Base-by-base conservation (phyloP, 768 basidiomycete species). In the Nidularia pulvinata region DNA sequence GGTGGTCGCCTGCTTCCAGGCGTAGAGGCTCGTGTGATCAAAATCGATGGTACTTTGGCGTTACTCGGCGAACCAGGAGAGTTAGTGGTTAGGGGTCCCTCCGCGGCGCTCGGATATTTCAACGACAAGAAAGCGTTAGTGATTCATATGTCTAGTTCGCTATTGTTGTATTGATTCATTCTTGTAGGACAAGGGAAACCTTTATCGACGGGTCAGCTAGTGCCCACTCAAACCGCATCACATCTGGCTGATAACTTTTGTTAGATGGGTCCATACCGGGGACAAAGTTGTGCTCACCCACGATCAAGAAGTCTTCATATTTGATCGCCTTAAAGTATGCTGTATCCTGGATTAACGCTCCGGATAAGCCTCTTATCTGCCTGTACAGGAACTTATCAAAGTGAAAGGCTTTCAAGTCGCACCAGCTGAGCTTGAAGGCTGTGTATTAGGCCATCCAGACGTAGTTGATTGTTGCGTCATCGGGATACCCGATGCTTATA, bases 181-280 rank as follows among this genome's bases (percentile, higher is more conserved):
- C 32, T 32, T 61, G 34, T 52, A 87, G 86, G 37, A 85, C 84
- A 9, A 73, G 66, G 42, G 81, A 84, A 54, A 82, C 80, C 0
- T 88, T 88, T 61, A 57, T 78, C 19, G 71, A 87, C 55, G 86
- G 85, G 82, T 84, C 58, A 55, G 72, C 10, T 10, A 30, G 25
- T 30, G 25, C 25, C 25, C 33, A 19, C 19, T 19, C 33, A n/a
- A 33, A 19, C 19, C n/a, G 30, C 30, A 44, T 45, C 25, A 30
- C 25, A 30, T 30, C 25, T 30, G 25, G 25, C 25, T 30, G 25
- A 30, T 30, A 7, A n/a, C 34, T 25, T n/a, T 16, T 32, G 9
- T 49, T 53, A 82, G 82, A 30, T 88, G 86, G 88, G 64, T 86
- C 14, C 73, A 73, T 48, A 88, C 88, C 1, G 87, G 85, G 1